Evolutionary conservation across 2,329 filamentous ascomycete species (phyloP), one percentile per base, ranked within the genome.

Genomic region (Aureobasidium pullulans): DNA sequence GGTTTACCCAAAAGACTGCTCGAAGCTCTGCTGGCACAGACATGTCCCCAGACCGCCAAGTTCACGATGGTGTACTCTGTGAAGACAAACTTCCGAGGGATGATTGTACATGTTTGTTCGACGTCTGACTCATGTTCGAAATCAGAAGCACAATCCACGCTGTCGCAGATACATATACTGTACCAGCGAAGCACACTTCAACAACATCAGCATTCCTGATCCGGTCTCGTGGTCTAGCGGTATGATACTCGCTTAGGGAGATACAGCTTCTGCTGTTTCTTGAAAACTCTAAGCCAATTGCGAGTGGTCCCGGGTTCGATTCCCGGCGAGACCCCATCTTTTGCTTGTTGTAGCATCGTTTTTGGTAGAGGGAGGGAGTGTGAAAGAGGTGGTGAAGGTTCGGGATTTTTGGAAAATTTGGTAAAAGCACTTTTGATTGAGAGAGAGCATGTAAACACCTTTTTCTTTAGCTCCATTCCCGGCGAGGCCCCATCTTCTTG

Each of bases 221-320:
- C 50, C 44, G 50, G 50, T 54, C 36, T 39, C 39, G 37, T 54
- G 50, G 50, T 54, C 50, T 54, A 54, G 50, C 34, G 50, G 50
- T 54, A 54, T 54, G 50, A 54, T 54, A 54, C 50, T 54, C 50
- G 50, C 50, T 54, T 54, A 54, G 50, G 50, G 50, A 19, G 19
- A 19, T 19, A 19, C 19, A 19, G 19, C 1, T 19, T 19, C 19
- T 19, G 2, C 19, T 19, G 19, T 19, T 19, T 19, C 19, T 54
- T 54, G 37, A 43, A 42, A 42, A 54, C 37, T 39, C 50, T 54
- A 39, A 54, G 50, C 50, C 50, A 31, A 37, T 43, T 54, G 50
- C 50, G 50, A 54, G 61, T 61, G 50, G 60, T 53, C 36, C 57
- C 64, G 61, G 61, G 58, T 63, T 59, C 61, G 62, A 47, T 47